Base-by-base conservation (phyloP, 1,284 basidiomycete genomes). In the Earliella scabrosa region DNA sequence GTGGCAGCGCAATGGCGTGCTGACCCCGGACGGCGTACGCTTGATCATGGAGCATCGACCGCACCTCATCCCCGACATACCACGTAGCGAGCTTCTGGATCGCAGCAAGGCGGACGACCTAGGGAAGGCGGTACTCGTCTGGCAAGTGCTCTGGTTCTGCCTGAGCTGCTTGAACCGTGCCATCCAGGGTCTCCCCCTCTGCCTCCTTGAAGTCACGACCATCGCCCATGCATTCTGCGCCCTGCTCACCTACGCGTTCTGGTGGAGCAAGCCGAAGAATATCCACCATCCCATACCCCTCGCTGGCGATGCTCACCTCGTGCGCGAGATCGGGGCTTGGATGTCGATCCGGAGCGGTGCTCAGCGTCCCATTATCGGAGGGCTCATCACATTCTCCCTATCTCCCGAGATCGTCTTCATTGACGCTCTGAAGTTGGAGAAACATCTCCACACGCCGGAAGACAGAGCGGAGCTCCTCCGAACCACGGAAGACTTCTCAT, bases 101-200 rank as follows among this genome's bases (percentile, higher is more conserved):
- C 56, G 54, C 26, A 65, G 68, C 57, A 66, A 69, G 54, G 58
- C 61, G 1, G 65, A 69, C 50, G 50, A 40, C 8, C 35, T 71
- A 2, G 39, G 59, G 9, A 69, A 68, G 44, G 52, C 41, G 2
- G 20, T 71, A 29, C 62, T 64, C 8, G 34, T 67, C 31, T n/a
- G 58, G 8, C 70, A 71, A 47, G 61, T 58, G n/a, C 14, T 55
- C 4, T 71, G 66, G 65, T 71, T 71, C 51, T 47, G 60, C 34
- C 24, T 60, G 18, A 68, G 63, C 32, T 63, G 54, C 51, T 35
- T 66, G n/a, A 59, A 57, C n/a, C 66, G 70, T 16, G 14, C 40
- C 3, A 44, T 21, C 2, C 48, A 63, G 23, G 36, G 45, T 7
- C 61, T 69, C 14, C 51, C 58, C 14, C 56, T 58, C 34, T 55